Evolutionary conservation across 2,329 filamentous ascomycete genomes (phyloP), one percentile per base, ranked within the genome.

Genomic region (Thielaviopsis euricoi): DNA sequence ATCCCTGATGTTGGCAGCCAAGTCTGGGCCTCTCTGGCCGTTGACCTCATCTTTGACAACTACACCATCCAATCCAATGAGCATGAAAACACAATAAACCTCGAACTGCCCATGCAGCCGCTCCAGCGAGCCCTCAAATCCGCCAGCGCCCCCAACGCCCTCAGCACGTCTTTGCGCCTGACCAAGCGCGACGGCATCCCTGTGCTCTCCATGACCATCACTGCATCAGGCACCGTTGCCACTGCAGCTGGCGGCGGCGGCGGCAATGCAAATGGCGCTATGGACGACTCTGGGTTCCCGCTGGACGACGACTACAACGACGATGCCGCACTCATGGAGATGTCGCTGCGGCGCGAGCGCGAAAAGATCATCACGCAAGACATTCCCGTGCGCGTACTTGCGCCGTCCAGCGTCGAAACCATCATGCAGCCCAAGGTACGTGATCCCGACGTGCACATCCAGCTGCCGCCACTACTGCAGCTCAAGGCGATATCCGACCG

Each of bases 341-440:
- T 74, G 63, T 79, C 67, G 63, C 76, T 80, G 23, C 72, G 75
- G 50, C 77, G 85, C 58, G 87, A 91, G 66, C 84, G 89, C 64
- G 90, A 96, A 69, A 95, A 93, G 62, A 79, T 94, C 64, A 86
- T 98, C 66, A 95, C 89, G 0, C 93, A 98, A 67, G 89, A 97
- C 70, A 86, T 98, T 46, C 93, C 93, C n/a, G 86, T 97, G 50
- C 85, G 90, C 19, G 89, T 98, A 1, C 79, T 98, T 10, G 83
- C 87, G 59, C 83, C 87, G 1, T 81, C 86, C 56, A 85, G 82
- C 0, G 89, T 97, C n/a, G 87, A 93, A 66, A 86, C 83, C n/a
- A 83, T 97, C 62, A 89, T 95, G 73, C 91, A 98, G 72, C 93
- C 93, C 15, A 83, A 84, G 61, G 89, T 90, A 60, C 84, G 88